Evolutionary conservation across 2,329 filamentous ascomycete genomes (phyloP).

Genomic region (Penicillium concentricum): DNA sequence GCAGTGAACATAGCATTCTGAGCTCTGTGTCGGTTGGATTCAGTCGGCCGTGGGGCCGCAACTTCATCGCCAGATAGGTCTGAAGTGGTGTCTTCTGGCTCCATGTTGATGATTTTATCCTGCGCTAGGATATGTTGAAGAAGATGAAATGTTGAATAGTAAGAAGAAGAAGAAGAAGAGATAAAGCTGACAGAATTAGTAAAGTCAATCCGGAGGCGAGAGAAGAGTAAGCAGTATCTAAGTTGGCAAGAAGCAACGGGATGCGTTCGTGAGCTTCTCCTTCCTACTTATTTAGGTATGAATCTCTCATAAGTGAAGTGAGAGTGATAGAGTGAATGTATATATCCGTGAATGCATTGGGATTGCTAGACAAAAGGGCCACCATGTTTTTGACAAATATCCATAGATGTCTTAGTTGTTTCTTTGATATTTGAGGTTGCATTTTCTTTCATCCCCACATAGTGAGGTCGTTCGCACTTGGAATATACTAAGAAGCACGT

Average conservation of each 20-base stretch:
- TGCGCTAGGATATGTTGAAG: neutral
- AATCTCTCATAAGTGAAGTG: neutral
- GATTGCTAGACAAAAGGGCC: too few species aligned
- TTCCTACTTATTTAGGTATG: neutral
- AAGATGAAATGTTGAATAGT: neutral
- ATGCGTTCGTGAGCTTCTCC: neutral
- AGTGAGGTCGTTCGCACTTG: neutral
- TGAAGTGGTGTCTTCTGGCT: slow-evolving; percentile 12
- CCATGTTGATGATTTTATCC: neutral
- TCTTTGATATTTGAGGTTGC: neutral
- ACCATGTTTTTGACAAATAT: neutral
- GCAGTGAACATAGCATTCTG: slow-evolving; percentile 54
- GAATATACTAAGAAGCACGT: neutral
- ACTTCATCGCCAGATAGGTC: slow-evolving; percentile 30
- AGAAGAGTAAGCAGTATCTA: neutral
- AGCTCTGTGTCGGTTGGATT: slow-evolving; percentile 26
- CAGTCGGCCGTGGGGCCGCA: neutral
- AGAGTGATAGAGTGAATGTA: neutral
- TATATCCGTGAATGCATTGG: neutral
- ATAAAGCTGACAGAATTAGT: neutral
- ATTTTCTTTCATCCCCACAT: neutral
- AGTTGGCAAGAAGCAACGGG: neutral
- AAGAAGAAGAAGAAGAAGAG: too few species aligned
- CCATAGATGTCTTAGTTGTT: too few species aligned
- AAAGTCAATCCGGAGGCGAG: too few species aligned